phyloP scores from a whole-genome alignment of 305 asterid species.

The Euphrasia arctica region DNA sequence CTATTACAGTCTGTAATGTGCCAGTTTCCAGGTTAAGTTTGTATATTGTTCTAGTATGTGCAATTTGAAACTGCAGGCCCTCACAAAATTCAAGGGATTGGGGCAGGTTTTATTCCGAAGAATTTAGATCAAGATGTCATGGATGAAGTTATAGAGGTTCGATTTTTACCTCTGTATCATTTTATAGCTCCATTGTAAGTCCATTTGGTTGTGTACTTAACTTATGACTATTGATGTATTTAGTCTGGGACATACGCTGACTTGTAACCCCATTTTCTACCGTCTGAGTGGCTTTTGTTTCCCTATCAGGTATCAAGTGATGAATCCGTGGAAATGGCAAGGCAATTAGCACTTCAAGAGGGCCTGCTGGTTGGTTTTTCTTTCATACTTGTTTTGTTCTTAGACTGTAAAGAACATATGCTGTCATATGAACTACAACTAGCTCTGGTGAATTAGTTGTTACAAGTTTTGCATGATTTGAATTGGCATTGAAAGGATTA shows the following conservation, averaged over 20 bases:
- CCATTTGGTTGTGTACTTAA: too few relatives aligned
- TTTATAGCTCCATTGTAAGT: too few relatives aligned
- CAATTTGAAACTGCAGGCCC: slow-evolving; percentile 95
- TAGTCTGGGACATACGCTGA: too few relatives aligned
- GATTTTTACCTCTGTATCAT: slow-evolving; percentile 23
- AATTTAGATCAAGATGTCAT: slow-evolving; percentile 83
- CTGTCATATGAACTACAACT: background rate
- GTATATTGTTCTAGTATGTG: slow-evolving; percentile 60
- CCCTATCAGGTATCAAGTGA: slow-evolving; percentile 72
- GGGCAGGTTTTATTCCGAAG: slow-evolving; percentile 99
- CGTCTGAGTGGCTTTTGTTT: slow-evolving; percentile 20
- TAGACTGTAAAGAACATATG: slow-evolving; percentile 16
- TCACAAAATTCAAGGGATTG: slow-evolving; percentile 99
- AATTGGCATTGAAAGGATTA: background rate
- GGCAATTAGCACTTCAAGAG: slow-evolving; percentile 92
- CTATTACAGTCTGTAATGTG: slow-evolving; percentile 20
- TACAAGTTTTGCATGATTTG: background rate
- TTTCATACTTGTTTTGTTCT: background rate
- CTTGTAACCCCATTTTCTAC: slow-evolving; percentile 8
- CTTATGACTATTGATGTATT: too few relatives aligned
- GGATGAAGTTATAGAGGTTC: slow-evolving; percentile 97
- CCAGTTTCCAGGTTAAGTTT: slow-evolving; percentile 33
- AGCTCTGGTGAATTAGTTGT: background rate
- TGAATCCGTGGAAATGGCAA: slow-evolving; percentile 88
- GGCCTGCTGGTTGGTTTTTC: slow-evolving; percentile 82